Conservation (phyloP, 495 filamentous ascomycete species). For the Apiosordaria backusii region DNA sequence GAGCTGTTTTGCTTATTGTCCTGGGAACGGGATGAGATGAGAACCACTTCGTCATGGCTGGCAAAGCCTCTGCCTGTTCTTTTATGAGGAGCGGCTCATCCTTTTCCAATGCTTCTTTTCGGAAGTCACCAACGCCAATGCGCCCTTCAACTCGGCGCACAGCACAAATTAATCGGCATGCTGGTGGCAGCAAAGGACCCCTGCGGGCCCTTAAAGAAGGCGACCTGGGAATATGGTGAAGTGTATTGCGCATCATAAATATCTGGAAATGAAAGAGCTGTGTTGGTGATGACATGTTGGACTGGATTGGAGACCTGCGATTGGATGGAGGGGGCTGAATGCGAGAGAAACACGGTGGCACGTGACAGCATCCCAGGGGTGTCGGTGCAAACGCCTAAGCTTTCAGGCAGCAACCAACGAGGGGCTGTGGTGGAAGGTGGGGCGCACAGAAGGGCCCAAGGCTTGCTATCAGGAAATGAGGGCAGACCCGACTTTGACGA, state of each 20-base stretch:
- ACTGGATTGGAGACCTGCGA: neutral
- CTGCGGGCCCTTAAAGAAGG: neutral
- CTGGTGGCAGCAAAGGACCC: neutral
- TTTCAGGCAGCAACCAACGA: neutral
- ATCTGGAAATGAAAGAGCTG: neutral
- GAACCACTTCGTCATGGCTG: conserved; percentile 1
- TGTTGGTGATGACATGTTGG: neutral
- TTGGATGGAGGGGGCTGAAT: neutral
- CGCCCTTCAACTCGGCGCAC: neutral
- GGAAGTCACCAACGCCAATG: neutral
- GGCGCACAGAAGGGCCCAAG: neutral
- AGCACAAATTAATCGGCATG: neutral
- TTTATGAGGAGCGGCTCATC: neutral
- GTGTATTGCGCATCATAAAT: neutral
- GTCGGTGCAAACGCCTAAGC: neutral
- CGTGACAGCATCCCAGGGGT: neutral
- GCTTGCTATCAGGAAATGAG: conserved; percentile 19
- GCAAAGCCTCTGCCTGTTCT: neutral
- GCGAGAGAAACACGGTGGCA: neutral
- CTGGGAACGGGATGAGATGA: neutral
- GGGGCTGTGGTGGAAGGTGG: conserved; percentile 3
- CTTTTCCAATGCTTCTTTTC: neutral
- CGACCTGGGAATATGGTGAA: neutral
- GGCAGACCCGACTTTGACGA: conserved; percentile 16
- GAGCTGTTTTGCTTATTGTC: neutral